These are phyloP conservation scores for Aspergillus quadricinctus DNA, from an alignment of 2,329 filamentous ascomycete species.

Conservation along the genomic window DNA sequence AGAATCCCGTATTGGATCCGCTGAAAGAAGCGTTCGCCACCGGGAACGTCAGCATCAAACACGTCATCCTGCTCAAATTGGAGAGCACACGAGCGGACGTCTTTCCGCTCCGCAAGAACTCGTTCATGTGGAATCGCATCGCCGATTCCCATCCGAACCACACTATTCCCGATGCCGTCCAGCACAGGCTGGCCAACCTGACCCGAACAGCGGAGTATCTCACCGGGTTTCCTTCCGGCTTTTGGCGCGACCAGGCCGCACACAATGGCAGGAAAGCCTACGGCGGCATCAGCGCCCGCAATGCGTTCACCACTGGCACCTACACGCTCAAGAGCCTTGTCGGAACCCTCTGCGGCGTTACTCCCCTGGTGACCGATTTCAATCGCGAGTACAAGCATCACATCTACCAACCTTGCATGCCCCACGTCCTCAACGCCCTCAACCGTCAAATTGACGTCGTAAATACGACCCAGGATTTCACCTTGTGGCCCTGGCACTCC, in stretches of 20 bases:
- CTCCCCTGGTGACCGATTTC: conserved; percentile 41
- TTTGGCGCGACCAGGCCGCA: conserved; percentile 18
- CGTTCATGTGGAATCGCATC: conserved; percentile 32
- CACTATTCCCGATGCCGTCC: conserved; percentile 30
- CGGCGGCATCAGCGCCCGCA: conserved; percentile 42
- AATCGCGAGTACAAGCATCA: conserved; percentile 41
- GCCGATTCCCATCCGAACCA: conserved; percentile 34
- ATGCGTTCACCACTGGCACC: conserved; percentile 40
- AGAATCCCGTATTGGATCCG: conserved; percentile 22
- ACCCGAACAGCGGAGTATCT: conserved; percentile 27
- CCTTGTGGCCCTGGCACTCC: conserved; percentile 31
- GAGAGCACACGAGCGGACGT: conserved; percentile 46
- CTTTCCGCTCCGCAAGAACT: conserved; percentile 42
- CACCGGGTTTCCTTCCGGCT: conserved; percentile 24
- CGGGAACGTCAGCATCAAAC: conserved; percentile 36
- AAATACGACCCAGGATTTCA: conserved; percentile 22
- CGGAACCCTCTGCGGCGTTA: conserved; percentile 42
- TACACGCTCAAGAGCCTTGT: conserved; percentile 45
- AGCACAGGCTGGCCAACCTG: conserved; percentile 22
- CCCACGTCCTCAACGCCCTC: conserved; percentile 30
- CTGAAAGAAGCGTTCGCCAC: conserved; percentile 24
- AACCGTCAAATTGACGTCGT: conserved; percentile 20
- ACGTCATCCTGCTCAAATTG: conserved; percentile 43
- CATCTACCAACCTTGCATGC: conserved; percentile 45
- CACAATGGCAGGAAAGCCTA: conserved; percentile 20